phyloP scores from a whole-genome alignment of 2,329 filamentous ascomycete genomes.

The Davidsoniella neocaledoniae region DNA sequence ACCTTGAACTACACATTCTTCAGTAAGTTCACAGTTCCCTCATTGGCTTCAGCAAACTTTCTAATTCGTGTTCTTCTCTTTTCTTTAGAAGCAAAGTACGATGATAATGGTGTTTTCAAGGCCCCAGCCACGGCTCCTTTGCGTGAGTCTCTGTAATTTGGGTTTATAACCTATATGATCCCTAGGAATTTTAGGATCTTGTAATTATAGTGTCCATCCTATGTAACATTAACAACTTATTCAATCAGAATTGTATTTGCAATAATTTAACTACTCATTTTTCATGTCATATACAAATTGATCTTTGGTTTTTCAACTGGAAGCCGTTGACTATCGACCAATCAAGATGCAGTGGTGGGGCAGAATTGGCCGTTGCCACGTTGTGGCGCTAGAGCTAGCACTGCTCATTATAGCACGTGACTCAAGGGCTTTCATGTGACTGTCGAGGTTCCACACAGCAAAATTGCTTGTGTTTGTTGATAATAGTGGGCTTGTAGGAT shows the following conservation, averaged over 20 bases:
- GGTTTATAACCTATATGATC: background rate
- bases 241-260: no score
- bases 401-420: conserved; percentile 2
- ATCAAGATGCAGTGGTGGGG: no score
- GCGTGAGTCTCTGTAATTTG: conserved; percentile 6
- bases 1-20: conserved; percentile 97
- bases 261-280: no score
- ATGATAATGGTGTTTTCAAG: conserved; percentile 29
- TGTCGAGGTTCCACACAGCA: background rate
- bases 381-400: no score
- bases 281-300: no score
- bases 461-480: background rate
- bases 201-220: no score
- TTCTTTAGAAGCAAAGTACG: conserved; percentile 27
- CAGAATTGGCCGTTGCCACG: no score
- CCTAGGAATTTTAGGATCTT: no score
- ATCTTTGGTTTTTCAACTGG: no score
- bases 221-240: no score
- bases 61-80: conserved; percentile 20
- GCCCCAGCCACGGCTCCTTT: conserved; percentile 17
- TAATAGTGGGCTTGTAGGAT: background rate
- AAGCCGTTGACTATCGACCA: no score
- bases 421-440: conserved; percentile 3
- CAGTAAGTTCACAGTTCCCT: conserved; percentile 45
- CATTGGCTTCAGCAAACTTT: conserved; percentile 2